phyloP scores from a whole-genome alignment of 306 rosid genomes.

The Bauhinia variegata region DNA sequence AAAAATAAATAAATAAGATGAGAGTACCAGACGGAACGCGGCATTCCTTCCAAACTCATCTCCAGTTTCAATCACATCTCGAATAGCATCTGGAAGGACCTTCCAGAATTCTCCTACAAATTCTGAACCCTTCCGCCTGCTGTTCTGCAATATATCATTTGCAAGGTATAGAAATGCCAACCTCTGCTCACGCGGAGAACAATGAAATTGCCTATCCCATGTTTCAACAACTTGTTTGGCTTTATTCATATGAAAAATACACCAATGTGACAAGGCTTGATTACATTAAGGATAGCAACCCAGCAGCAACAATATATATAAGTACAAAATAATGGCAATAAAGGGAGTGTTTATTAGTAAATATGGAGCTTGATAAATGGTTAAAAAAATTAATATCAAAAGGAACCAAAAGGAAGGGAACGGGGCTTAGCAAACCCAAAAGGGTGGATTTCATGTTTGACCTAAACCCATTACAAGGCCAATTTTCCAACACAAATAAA shows the following conservation, averaged over 20 bases:
- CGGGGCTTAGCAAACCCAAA: conserved; percentile 12
- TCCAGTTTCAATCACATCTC: conserved; percentile 74
- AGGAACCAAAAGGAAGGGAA: not conserved
- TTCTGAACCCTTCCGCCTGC: conserved; percentile 95
- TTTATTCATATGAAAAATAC: conserved; percentile 98
- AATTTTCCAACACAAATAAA: conserved; percentile 12
- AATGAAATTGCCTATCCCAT: conserved; percentile 89
- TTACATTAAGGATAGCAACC: conserved; percentile 62
- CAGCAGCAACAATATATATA: conserved; percentile 9
- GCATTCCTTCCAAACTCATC: conserved; percentile 81
- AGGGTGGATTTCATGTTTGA: conserved; percentile 9
- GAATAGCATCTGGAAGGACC: conserved; percentile 93
- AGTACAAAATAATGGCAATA: conserved; percentile 17
- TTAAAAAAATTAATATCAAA: not conserved
- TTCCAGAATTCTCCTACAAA: conserved; percentile 99
- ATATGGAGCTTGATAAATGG: not conserved
- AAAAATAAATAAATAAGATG: conserved; percentile 8
- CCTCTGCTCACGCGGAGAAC: conserved; percentile 82
- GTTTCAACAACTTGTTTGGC: conserved; percentile 98
- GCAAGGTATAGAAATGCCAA: conserved; percentile 94
- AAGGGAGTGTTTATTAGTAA: not conserved
- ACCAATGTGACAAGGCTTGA: conserved; percentile 97
- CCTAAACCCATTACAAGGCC: no score
- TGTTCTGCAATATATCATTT: conserved; percentile 94
- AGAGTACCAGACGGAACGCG: conserved; percentile 85